A percentile compares a stretch with the other conserved stretches of the same genome.
Evolutionary conservation across 2,329 filamentous ascomycete species (phyloP).

Genomic region (Penicillium nordicum): DNA sequence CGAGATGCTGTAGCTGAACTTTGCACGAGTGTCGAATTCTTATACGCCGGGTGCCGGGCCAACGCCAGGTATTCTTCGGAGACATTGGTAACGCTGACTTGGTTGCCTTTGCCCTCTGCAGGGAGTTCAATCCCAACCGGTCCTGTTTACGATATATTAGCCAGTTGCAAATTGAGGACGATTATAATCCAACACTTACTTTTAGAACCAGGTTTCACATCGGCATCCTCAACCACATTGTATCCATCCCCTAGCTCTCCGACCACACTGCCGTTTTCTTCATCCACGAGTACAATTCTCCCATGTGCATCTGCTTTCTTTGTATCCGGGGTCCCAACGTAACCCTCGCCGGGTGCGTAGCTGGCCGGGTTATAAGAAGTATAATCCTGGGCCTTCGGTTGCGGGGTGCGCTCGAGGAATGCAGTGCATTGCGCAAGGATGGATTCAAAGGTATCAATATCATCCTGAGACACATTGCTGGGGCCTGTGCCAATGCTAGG

Average conservation of each 20-base stretch:
- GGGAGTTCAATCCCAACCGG: conserved; percentile 50
- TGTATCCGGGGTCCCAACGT: conserved; percentile 50
- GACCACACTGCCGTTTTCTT: conserved; percentile 93
- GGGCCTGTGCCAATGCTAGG: conserved; percentile 66
- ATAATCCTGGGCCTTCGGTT: conserved; percentile 45
- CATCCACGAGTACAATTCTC: conserved; percentile 87
- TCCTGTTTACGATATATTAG: conserved; percentile 29
- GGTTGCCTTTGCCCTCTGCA: conserved; percentile 45
- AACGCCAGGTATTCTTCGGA: conserved; percentile 65
- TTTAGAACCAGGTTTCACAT: conserved; percentile 82
- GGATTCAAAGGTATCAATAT: conserved; percentile 94
- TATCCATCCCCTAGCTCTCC: conserved; percentile 84
- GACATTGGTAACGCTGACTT: conserved; percentile 47
- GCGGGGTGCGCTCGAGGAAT: conserved; percentile 79
- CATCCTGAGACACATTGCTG: conserved; percentile 71
- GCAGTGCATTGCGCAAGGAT: conserved; percentile 97
- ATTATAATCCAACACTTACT: conserved; percentile 53
- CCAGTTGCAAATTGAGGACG: conserved; percentile 5
- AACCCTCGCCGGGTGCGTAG: conserved; percentile 76
- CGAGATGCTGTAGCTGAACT: conserved; percentile 85
- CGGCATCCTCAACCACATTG: conserved; percentile 71
- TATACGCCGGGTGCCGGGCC: conserved; percentile 85
- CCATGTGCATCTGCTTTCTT: conserved; percentile 51
- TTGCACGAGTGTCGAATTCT: conserved; percentile 79
- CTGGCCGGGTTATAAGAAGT: conserved; percentile 72